A percentile compares a stretch with the other conserved stretches of the same genome.
Conservation (phyloP, 805 yeast species). For the Candida caryicola region DNA sequence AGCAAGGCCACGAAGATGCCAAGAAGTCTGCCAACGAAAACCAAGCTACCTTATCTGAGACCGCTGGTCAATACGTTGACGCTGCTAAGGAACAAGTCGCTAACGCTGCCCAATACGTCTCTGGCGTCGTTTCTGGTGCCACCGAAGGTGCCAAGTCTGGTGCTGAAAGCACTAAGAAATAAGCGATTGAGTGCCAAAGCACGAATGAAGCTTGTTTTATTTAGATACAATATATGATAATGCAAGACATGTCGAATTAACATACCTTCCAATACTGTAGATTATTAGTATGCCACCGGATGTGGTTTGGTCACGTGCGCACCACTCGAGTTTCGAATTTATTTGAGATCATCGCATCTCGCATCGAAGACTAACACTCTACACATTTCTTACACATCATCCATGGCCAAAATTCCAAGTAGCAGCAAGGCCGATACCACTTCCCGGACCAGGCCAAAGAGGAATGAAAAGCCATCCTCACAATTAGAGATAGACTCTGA, state of each 20-base stretch:
- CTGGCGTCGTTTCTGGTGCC: slow-evolving; percentile 55
- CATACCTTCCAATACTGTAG: too few species aligned
- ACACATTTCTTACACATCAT: too few species aligned
- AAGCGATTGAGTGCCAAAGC: slow-evolving; percentile 1
- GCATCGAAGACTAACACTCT: too few species aligned
- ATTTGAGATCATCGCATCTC: too few species aligned
- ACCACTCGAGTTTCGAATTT: too few species aligned
- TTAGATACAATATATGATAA: not conserved
- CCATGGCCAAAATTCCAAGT: not conserved
- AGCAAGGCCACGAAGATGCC: slow-evolving; percentile 55
- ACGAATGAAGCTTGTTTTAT: not conserved
- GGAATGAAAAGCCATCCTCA: not conserved
- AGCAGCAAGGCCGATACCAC: not conserved
- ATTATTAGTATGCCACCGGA: too few species aligned
- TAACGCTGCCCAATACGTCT: slow-evolving; percentile 56
- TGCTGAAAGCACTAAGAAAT: slow-evolving; percentile 24
- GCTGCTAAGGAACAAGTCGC: slow-evolving; percentile 54
- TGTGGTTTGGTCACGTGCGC: too few species aligned
- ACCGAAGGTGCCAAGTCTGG: slow-evolving; percentile 48
- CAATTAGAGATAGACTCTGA: slow-evolving; percentile 3
- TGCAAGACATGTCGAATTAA: not conserved
- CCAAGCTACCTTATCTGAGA: slow-evolving; percentile 35
- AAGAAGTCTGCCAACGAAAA: slow-evolving; percentile 26
- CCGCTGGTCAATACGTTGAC: slow-evolving; percentile 47
- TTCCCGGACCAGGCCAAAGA: not conserved